phyloP scores from a whole-genome alignment of 2,329 filamentous ascomycete genomes.

The Colletotrichum simmondsii region DNA sequence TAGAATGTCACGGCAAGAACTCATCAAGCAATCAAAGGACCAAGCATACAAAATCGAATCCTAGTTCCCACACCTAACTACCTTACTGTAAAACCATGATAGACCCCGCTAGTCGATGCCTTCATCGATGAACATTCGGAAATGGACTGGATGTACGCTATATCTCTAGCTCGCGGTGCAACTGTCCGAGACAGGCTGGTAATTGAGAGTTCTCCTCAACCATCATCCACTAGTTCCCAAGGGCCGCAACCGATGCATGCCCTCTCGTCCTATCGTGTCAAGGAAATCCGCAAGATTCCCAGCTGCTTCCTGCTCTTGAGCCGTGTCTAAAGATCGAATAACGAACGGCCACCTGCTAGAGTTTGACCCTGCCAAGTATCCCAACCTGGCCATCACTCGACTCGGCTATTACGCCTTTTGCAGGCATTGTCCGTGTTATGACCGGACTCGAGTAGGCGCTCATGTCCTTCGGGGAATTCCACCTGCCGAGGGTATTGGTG shows the following conservation, averaged over 20 bases:
- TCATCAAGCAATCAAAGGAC: not conserved
- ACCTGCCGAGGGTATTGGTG: constrained; percentile 36
- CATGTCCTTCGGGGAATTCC: constrained; percentile 37
- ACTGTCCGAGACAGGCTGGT: constrained; percentile 16
- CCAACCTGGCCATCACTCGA: constrained; percentile 35
- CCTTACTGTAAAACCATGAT: constrained; percentile 13
- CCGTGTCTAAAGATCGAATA: constrained; percentile 2
- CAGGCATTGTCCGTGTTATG: constrained; percentile 21
- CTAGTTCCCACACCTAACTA: constrained; percentile 17
- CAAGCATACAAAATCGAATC: constrained; percentile 18
- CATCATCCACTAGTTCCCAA: not conserved
- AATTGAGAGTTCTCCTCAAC: not conserved
- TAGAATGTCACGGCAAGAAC: not conserved
- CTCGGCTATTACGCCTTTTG: constrained; percentile 34
- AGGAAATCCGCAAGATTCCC: constrained; percentile 20
- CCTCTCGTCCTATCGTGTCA: not conserved
- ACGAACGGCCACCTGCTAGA: constrained; percentile 29
- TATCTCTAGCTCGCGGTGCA: constrained; percentile 22
- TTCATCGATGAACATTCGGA: constrained; percentile 24
- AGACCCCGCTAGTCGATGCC: constrained; percentile 15
- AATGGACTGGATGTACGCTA: constrained; percentile 23
- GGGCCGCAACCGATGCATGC: not conserved
- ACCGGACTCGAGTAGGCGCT: constrained; percentile 24
- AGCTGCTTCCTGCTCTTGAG: constrained; percentile 24
- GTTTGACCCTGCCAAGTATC: constrained; percentile 35